These are phyloP conservation scores for Polytrichum formosum DNA, from an alignment of 225 moss, liverwort and hornwort species.

Conservation along the genomic window DNA sequence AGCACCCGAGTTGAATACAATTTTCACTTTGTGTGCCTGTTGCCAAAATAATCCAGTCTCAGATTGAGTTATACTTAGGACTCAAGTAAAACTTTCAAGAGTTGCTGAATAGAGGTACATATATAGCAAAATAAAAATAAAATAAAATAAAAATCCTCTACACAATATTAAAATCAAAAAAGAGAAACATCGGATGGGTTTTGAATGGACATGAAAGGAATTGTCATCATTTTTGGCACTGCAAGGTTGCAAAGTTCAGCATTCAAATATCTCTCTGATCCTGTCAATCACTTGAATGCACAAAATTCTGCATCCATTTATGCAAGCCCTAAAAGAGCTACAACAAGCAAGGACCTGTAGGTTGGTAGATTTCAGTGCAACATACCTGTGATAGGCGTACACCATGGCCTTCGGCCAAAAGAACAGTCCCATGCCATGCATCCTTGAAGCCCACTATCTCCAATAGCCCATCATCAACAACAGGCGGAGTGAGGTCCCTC, in stretches of 20 bases:
- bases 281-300: neutral
- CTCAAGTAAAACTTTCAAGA: no score
- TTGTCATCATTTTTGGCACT: no score
- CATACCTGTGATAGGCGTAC: constrained; percentile 84
- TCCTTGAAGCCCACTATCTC: constrained; percentile 90
- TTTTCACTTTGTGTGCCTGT: constrained; percentile 72
- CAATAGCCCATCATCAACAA: constrained; percentile 82
- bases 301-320: neutral
- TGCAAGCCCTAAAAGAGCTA: neutral
- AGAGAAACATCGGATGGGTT: no score
- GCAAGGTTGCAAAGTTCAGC: no score
- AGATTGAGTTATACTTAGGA: no score
- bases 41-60: neutral
- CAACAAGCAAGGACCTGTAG: neutral
- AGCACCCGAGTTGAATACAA: constrained; percentile 72
- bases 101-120: no score
- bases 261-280: neutral
- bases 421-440: constrained; percentile 75
- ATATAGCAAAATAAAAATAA: no score
- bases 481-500: constrained; percentile 62
- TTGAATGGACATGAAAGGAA: no score
- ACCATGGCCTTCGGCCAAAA: constrained; percentile 61
- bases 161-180: no score
- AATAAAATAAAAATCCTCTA: no score
- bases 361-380: neutral